Conservation (phyloP, 2,329 filamentous ascomycete species). For the Diaporthe sp. region DNA sequence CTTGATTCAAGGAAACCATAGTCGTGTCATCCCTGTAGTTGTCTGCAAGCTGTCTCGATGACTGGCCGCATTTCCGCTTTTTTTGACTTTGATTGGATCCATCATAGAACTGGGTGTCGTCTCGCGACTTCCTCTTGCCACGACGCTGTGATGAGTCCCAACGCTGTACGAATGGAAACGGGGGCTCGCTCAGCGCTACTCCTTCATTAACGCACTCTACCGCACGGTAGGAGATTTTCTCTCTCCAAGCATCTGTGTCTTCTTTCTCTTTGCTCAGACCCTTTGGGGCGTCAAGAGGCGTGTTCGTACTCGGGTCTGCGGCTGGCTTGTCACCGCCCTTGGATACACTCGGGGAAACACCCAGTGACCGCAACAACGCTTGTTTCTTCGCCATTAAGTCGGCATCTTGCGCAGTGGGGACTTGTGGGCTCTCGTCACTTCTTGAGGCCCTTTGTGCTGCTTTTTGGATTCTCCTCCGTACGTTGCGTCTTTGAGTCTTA, state of each 20-base stretch:
- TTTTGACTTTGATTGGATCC: constrained; percentile 53
- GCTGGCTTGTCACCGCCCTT: constrained; percentile 8
- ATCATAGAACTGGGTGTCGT: constrained; percentile 58
- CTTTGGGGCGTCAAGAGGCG: background rate
- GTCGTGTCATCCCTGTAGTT: background rate
- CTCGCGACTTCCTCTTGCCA: constrained; percentile 63
- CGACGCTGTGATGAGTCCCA: constrained; percentile 85
- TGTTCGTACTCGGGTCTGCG: constrained; percentile 44
- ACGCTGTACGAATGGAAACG: constrained; percentile 90
- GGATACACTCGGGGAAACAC: constrained; percentile 5
- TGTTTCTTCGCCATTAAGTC: constrained; percentile 57
- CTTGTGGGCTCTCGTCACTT: constrained; percentile 1
- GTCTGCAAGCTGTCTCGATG: constrained; percentile 47
- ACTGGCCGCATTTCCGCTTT: constrained; percentile 62
- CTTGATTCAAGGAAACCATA: background rate
- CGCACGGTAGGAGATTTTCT: constrained; percentile 80
- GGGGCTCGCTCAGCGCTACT: constrained; percentile 79
- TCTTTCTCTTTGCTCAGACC: constrained; percentile 52
- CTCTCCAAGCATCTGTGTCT: constrained; percentile 77
- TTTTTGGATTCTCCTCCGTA: constrained; percentile 57
- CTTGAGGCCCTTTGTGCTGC: constrained; percentile 40
- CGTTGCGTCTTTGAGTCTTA: constrained; percentile 66
- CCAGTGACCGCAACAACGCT: constrained; percentile 51
- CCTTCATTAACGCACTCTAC: constrained; percentile 86
- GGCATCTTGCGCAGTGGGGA: constrained; percentile 33